Evolutionary conservation across 345 rosid species (phyloP).

Genomic region (Eucalyptus pauciflora): DNA sequence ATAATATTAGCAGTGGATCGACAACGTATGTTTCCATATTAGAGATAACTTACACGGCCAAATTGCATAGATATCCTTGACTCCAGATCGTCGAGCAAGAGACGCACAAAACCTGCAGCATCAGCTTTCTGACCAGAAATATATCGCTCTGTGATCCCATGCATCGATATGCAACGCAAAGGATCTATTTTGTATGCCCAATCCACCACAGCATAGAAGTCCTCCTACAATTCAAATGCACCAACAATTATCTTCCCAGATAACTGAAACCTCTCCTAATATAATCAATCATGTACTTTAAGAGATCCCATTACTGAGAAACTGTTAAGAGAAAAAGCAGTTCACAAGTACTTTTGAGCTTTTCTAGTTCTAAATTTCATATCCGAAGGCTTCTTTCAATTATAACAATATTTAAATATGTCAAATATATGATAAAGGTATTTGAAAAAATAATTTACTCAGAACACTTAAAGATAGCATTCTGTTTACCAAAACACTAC

Average conservation of each 20-base stretch:
- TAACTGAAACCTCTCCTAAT: neutral
- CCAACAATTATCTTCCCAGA: neutral
- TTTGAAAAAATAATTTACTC: neutral
- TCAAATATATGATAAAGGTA: neutral
- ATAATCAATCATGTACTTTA: neutral
- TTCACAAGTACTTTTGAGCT: neutral
- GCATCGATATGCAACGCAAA: conserved; percentile 96
- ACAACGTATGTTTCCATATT: neutral
- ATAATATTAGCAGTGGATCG: neutral
- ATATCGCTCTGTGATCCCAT: conserved; percentile 94
- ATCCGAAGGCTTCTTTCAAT: neutral
- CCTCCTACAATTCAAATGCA: conserved; percentile 42
- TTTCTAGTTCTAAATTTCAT: neutral
- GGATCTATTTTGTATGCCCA: conserved; percentile 99
- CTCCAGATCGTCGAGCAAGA: conserved; percentile 92
- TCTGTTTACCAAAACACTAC: neutral
- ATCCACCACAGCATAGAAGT: conserved; percentile 96
- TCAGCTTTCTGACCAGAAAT: conserved; percentile 99
- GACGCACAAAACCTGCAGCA: conserved; percentile 99
- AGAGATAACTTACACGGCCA: conserved; percentile 50
- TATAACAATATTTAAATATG: neutral
- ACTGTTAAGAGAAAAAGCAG: neutral
- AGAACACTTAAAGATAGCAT: neutral
- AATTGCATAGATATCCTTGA: conserved; percentile 91
- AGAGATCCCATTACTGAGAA: neutral